Evolutionary conservation across 768 basidiomycete genomes (phyloP), one percentile per base, ranked within the genome.

Genomic region (Podaxis carcinomalis): DNA sequence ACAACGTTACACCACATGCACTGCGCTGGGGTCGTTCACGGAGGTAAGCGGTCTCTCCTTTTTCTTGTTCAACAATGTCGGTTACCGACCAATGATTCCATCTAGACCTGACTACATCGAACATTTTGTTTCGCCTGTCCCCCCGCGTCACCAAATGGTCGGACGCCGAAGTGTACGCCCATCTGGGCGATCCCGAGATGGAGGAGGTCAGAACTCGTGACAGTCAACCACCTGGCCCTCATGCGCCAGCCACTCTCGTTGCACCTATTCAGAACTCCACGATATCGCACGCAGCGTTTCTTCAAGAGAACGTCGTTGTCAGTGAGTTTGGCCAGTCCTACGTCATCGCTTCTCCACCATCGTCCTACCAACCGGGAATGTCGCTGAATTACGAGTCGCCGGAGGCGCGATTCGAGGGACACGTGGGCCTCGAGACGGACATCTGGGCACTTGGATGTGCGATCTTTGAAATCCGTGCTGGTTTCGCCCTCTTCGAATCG

Each of bases 401-500:
- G 23, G 77, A 79, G 62, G 57, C 66, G 10, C 69, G 63, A n/a
- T 78, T 77, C 63, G 78, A 74, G 59, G 65, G 63, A 10, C 51
- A 62, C 3, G 58, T 59, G 4, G 67, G 69, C 35, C 51, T 71
- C 39, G 64, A 61, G 51, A 42, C 78, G 11, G 77, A 79, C 62
- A 63, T 80, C 36, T 80, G 79, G 79, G 66, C 71, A 2, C 67
- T 80, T 19, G 79, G 63, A 59, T 80, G 79, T 64, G 61, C 71
- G 51, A 73, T 79, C 62, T 80, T 76, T 62, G 73, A 79, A 66
- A 75, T 78, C 58, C 73, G 77, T 19, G 74, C 78, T 27, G 77
- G 78, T 3, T 71, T 64, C 40, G 59, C 78, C 25, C 75, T 79
- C 51, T 80, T 79, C 59, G 77, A 77, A 7, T 21, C 74, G 9